Conservation (phyloP, 768 basidiomycete species). For the Pleurotus sapidus region DNA sequence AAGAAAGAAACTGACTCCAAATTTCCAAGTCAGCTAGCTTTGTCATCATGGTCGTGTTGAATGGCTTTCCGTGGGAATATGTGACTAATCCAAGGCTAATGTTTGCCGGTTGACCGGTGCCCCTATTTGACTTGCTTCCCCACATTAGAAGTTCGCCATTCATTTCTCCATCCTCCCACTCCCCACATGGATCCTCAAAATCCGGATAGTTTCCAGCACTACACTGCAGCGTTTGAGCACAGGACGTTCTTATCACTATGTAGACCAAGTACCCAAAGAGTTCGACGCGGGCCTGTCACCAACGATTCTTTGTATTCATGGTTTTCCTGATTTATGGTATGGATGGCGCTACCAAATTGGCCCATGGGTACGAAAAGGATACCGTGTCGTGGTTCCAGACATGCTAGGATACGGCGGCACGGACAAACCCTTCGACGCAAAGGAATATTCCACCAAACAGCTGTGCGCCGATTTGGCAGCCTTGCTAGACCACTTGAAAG, state of each 20-base stretch:
- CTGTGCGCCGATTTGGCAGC: constrained; percentile 64
- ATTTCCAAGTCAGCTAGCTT: background rate
- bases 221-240: constrained; percentile 49
- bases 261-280: constrained; percentile 58
- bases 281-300: constrained; percentile 36
- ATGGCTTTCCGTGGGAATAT: background rate
- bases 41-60: background rate
- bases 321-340: constrained; percentile 75
- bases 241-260: constrained; percentile 65
- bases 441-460: constrained; percentile 57
- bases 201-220: constrained; percentile 51
- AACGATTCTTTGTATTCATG: constrained; percentile 74
- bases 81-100: background rate
- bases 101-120: constrained; percentile 14
- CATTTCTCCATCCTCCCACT: background rate
- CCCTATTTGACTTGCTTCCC: constrained; percentile 7
- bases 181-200: constrained; percentile 35
- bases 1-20: constrained; percentile 6
- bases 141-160: too few species aligned
- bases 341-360: constrained; percentile 76
- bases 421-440: constrained; percentile 53
- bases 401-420: constrained; percentile 68
- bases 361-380: constrained; percentile 62
- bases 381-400: constrained; percentile 59
- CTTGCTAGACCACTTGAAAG: constrained; percentile 53